phyloP scores from a whole-genome alignment of 768 basidiomycete genomes.

The Punctularia strigosozonata region DNA sequence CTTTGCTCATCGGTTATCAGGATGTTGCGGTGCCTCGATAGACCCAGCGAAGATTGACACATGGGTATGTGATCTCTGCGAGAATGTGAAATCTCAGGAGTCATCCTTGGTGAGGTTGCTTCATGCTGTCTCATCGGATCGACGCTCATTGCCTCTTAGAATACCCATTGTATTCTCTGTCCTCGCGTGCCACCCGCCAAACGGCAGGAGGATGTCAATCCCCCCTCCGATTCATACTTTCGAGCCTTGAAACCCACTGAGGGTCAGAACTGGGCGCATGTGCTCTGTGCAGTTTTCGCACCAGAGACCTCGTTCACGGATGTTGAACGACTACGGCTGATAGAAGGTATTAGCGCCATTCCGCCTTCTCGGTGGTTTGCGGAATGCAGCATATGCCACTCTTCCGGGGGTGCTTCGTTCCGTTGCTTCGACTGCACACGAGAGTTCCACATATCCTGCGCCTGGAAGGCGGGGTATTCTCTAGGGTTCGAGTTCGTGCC shows the following conservation, averaged over 20 bases:
- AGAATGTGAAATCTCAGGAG: constrained; percentile 72
- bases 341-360: constrained; percentile 77
- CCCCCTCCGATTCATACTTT: constrained; percentile 51
- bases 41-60: constrained; percentile 52
- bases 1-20: constrained; percentile 19
- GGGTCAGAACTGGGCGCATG: constrained; percentile 86
- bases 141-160: constrained; percentile 29
- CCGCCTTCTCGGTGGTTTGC: constrained; percentile 59
- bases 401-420: constrained; percentile 66
- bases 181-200: constrained; percentile 46
- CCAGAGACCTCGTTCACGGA: constrained; percentile 81
- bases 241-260: constrained; percentile 84
- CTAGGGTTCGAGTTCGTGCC: constrained; percentile 92
- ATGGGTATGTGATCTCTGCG: constrained; percentile 85
- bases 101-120: constrained; percentile 55
- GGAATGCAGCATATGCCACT: constrained; percentile 69
- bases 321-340: constrained; percentile 56
- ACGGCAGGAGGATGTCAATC: constrained; percentile 32
- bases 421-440: constrained; percentile 74
- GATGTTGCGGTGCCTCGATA: constrained; percentile 55
- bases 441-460: constrained; percentile 84
- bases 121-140: background rate
- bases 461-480: constrained; percentile 71
- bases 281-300: constrained; percentile 80
- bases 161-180: constrained; percentile 77